Conservation (phyloP, 805 yeast species). For the Debaryomyces maramus region DNA sequence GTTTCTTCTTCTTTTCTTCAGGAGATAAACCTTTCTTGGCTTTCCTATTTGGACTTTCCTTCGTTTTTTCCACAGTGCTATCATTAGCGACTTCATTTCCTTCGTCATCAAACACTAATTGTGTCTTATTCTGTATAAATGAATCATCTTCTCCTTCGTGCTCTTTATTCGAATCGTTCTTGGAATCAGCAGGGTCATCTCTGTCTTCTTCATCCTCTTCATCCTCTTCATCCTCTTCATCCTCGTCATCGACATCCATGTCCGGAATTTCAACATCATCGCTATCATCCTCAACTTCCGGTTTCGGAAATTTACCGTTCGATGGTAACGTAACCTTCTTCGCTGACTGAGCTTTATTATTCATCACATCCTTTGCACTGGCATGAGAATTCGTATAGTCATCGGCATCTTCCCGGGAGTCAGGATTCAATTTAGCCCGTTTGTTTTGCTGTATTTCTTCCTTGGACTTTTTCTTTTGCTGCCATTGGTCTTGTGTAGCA, state of each 20-base stretch:
- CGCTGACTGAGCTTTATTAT: constrained; percentile 55
- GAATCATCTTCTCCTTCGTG: constrained; percentile 17
- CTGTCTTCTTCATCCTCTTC: constrained; percentile 15
- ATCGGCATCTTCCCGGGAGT: constrained; percentile 42
- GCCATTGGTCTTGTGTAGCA: constrained; percentile 88
- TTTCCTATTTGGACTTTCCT: constrained; percentile 9
- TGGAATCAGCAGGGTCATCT: constrained; percentile 1
- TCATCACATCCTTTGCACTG: constrained; percentile 61
- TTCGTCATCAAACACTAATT: constrained; percentile 68
- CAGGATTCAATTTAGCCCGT: constrained; percentile 75
- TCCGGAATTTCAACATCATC: constrained; percentile 27
- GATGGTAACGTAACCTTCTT: constrained; percentile 44
- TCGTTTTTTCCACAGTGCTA: constrained; percentile 3
- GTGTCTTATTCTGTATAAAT: constrained; percentile 15
- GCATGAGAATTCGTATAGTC: constrained; percentile 42
- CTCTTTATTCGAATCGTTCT: constrained; percentile 10
- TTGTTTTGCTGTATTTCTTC: constrained; percentile 61
- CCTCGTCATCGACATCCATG: constrained; percentile 18
- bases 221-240: constrained; percentile 23
- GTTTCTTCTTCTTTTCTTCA: constrained; percentile 51
- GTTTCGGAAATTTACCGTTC: constrained; percentile 29
- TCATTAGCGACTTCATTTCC: constrained; percentile 23
- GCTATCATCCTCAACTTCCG: constrained; percentile 13
- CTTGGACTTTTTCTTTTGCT: constrained; percentile 72
- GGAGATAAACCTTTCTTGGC: constrained; percentile 32